A percentile compares a stretch with the other conserved stretches of the same genome.
These are phyloP conservation scores for Russula sp. DNA, from an alignment of 768 basidiomycete species.

Conservation along the genomic window DNA sequence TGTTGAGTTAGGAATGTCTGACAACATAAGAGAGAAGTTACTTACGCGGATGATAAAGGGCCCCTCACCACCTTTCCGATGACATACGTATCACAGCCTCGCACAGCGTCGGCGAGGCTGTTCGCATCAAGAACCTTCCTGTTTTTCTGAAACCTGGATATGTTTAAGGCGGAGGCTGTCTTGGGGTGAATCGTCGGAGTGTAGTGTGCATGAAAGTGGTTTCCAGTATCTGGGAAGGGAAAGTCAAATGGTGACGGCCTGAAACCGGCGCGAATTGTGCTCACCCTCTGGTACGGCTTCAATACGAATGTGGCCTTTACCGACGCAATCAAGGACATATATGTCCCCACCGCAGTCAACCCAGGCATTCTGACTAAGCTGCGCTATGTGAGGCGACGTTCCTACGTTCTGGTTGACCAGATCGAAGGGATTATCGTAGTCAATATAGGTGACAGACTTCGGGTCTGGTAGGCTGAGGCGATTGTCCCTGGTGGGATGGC, in stretches of 20 bases:
- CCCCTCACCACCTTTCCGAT: slow-evolving; percentile 49
- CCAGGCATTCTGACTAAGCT: slow-evolving; percentile 63
- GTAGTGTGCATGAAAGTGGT: slow-evolving; percentile 46
- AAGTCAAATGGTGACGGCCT: not conserved
- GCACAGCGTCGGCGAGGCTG: slow-evolving; percentile 53
- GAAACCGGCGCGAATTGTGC: not conserved
- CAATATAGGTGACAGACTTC: slow-evolving; percentile 62
- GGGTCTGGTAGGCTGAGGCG: slow-evolving; percentile 43
- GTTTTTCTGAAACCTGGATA: slow-evolving; percentile 19
- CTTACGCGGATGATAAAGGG: slow-evolving; percentile 45
- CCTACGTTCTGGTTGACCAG: slow-evolving; percentile 47
- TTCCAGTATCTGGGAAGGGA: slow-evolving; percentile 23
- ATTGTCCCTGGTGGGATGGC: slow-evolving; percentile 24
- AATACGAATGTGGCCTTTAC: slow-evolving; percentile 61
- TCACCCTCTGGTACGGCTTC: slow-evolving; percentile 33
- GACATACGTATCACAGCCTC: slow-evolving; percentile 66
- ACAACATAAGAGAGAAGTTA: not conserved
- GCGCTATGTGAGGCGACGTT: slow-evolving; percentile 43
- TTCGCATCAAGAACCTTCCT: slow-evolving; percentile 45
- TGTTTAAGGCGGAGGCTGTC: slow-evolving; percentile 16
- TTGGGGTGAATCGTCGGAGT: slow-evolving; percentile 39
- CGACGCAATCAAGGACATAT: slow-evolving; percentile 72
- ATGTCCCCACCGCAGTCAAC: slow-evolving; percentile 67
- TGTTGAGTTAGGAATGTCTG: slow-evolving; percentile 1
- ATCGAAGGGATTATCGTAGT: slow-evolving; percentile 70